Evolutionary conservation across 805 yeast genomes (phyloP).

Genomic region (Kregervanrija pseudodelftensis): DNA sequence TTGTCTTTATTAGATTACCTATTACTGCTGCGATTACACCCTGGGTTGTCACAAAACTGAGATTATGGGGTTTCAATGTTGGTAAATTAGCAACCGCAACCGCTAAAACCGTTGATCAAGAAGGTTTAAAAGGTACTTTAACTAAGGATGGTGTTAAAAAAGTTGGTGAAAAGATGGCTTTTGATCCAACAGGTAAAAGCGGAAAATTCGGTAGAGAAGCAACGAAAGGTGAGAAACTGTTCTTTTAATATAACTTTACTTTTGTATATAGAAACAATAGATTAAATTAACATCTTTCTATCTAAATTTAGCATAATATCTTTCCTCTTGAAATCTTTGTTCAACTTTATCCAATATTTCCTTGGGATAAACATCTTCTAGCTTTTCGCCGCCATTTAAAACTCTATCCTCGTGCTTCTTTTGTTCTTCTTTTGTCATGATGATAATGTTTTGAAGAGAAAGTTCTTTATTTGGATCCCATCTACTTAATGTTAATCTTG

Average conservation of each 20-base stretch:
- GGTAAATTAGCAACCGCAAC: slow-evolving; percentile 39
- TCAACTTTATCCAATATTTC: slow-evolving; percentile 52
- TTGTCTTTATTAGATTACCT: slow-evolving; percentile 80
- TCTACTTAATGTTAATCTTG: slow-evolving; percentile 69
- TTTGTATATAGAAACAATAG: slow-evolving; percentile 3
- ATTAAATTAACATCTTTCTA: slow-evolving; percentile 9
- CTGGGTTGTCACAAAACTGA: slow-evolving; percentile 53
- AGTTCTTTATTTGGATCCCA: slow-evolving; percentile 74
- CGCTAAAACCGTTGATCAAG: slow-evolving; percentile 18
- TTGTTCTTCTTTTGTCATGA: slow-evolving; percentile 87
- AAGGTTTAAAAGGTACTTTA: slow-evolving; percentile 21
- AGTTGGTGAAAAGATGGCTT: slow-evolving; percentile 15
- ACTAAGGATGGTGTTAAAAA: slow-evolving; percentile 19
- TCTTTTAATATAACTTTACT: not conserved
- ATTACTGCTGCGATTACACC: slow-evolving; percentile 92
- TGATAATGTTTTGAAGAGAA: slow-evolving; percentile 70
- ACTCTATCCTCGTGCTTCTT: slow-evolving; percentile 70
- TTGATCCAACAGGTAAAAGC: slow-evolving; percentile 33
- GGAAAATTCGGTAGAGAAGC: slow-evolving; percentile 50
- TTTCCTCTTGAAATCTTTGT: slow-evolving; percentile 68
- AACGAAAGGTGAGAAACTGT: slow-evolving; percentile 32
- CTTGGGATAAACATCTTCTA: slow-evolving; percentile 56
- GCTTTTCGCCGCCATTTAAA: slow-evolving; percentile 55
- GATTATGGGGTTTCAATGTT: slow-evolving; percentile 74
- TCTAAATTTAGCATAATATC: slow-evolving; percentile 56